A percentile compares a stretch with the other conserved stretches of the same genome.
Conservation (phyloP, 129 eudicot genomes). For the Artemisia annua region DNA sequence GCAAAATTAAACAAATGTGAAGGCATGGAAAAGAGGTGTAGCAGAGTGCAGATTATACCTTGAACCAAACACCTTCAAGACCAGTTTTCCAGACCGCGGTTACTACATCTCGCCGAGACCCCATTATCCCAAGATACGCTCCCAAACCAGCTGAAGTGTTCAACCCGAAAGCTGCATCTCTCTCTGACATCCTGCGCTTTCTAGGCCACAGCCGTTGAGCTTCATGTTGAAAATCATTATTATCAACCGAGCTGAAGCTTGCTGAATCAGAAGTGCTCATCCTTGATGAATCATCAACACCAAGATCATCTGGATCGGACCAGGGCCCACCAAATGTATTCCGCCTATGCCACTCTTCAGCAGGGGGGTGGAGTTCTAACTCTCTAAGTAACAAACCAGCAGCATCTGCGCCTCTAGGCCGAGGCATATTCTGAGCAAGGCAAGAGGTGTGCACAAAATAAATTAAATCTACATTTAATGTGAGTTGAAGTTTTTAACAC, state of each 20-base stretch:
- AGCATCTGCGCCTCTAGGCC: constrained; percentile 99
- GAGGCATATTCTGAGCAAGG: constrained; percentile 79
- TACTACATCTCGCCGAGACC: constrained; percentile 93
- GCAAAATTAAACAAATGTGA: background rate
- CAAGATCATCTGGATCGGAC: constrained; percentile 84
- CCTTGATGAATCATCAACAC: constrained; percentile 59
- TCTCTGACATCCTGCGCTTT: constrained; percentile 91
- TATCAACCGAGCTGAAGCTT: constrained; percentile 49
- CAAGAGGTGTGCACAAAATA: constrained; percentile 9
- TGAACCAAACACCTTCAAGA: constrained; percentile 96
- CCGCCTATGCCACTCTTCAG: constrained; percentile 97
- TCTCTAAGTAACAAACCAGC: constrained; percentile 94
- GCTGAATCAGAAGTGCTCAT: constrained; percentile 52
- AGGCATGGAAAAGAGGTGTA: background rate
- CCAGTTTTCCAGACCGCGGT: constrained; percentile 98
- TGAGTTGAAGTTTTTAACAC: background rate
- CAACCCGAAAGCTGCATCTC: constrained; percentile 97
- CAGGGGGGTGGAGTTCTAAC: constrained; percentile 97
- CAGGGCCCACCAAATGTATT: constrained; percentile 98
- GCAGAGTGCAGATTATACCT: constrained; percentile 48
- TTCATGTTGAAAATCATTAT: constrained; percentile 51
- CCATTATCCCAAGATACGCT: constrained; percentile 97
- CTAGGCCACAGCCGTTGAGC: constrained; percentile 87
- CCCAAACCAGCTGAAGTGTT: constrained; percentile 94
- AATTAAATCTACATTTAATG: background rate